Base-by-base conservation (phyloP, 495 filamentous ascomycete genomes). In the Rostrohypoxylon terebratum region DNA sequence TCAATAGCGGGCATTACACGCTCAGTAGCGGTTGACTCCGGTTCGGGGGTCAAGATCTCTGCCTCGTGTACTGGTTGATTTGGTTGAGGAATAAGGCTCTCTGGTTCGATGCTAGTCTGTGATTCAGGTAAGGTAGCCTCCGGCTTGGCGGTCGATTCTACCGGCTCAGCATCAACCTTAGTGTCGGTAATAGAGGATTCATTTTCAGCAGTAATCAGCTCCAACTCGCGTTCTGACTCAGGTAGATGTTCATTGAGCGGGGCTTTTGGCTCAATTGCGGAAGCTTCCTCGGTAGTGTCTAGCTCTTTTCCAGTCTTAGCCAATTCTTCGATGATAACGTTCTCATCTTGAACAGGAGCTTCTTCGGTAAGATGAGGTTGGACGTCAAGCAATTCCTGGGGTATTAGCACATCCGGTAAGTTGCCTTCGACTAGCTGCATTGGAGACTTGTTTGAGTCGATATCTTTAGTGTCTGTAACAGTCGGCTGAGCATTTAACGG, bases 1-100 rank as follows among this genome's bases (percentile, higher is more conserved):
- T 40, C 20, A 48, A 40, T 14, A 4, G 6, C 25, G 28, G 38
- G 21, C 13, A 33, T 6, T 34, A 66, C 58, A 57, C 14, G 21
- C 33, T 58, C 25, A 45, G 48, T 7, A 1, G 11, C 4, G 21
- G 21, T 28, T 34, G 25, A n/a, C 23, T 47, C 42, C n/a, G 34
- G n/a, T 50, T 65, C 61, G 23, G 33, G 23, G n/a, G 33, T 16
- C 42, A 40, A 31, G 48, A 7, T 34, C 14, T 65, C 62, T 16
- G 36, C 18, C 44, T 51, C 42, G 9, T 18, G 14, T 18, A 25
- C 25, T 20, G 61, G 40, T 28, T 14, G 57, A 16, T 65, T 44
- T 50, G 31, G 63, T 38, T 65, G 54, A 42, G 13, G 48, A 14
- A 13, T 13, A 31, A 31, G 8, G 0, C 11, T 55, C 11, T 69